Percentiles rank a stretch among this genome's conserved stretches.
These are phyloP conservation scores for Rhytidiadelphus loreus DNA, from an alignment of 225 moss, liverwort and hornwort genomes.

Conservation along the genomic window DNA sequence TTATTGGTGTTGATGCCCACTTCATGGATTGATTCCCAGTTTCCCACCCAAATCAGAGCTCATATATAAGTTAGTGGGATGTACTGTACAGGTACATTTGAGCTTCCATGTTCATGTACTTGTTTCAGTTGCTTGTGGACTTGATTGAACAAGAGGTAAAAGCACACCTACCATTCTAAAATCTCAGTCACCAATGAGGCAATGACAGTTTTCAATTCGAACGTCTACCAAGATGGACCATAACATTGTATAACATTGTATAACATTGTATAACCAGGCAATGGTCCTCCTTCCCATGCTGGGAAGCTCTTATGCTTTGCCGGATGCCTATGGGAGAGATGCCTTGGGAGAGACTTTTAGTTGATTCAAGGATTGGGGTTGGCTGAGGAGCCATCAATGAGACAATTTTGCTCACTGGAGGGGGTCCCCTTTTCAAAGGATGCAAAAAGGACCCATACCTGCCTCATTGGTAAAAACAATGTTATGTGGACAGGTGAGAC, in stretches of 20 bases:
- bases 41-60: no score
- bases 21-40: background rate
- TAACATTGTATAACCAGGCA: no score
- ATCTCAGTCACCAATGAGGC: background rate
- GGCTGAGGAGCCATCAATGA: background rate
- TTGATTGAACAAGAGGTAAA: background rate
- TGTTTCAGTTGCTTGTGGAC: background rate
- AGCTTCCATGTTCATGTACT: background rate
- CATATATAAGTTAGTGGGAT: no score
- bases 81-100: background rate
- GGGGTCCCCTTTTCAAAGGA: background rate
- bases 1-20: background rate
- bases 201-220: background rate
- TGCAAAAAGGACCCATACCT: background rate
- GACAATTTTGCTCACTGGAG: background rate
- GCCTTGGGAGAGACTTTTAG: background rate
- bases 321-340: background rate
- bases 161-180: background rate
- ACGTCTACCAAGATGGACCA: no score
- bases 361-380: background rate
- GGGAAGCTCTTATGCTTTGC: background rate
- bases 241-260: no score
- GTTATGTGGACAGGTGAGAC: background rate
- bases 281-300: background rate
- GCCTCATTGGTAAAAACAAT: background rate